Evolutionary conservation across 78 protist species (phyloP).

Genomic region (Planoprotostelium fungivorum): DNA sequence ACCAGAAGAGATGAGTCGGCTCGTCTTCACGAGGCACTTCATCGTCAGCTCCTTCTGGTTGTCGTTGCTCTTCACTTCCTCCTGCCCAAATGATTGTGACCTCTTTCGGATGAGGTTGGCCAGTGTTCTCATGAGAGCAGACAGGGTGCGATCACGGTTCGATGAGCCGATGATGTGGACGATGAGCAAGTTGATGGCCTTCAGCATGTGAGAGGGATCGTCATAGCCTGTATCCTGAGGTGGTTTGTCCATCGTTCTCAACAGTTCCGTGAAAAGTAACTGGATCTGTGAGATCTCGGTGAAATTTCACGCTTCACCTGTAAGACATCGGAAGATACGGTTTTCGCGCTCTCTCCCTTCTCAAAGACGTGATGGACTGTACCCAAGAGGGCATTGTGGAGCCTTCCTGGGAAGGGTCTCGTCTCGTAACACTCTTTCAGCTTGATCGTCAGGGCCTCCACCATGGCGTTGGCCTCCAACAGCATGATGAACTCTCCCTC

Average conservation of each 20-base stretch:
- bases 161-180: too few relatives aligned
- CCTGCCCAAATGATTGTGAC: too few relatives aligned
- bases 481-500: neutral
- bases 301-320: neutral
- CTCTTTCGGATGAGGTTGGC: too few relatives aligned
- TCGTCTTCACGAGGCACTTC: too few relatives aligned
- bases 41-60: too few relatives aligned
- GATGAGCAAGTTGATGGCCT: neutral
- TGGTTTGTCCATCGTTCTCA: neutral
- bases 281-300: neutral
- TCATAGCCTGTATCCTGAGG: neutral
- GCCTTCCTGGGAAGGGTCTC: neutral
- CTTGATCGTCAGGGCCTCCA: neutral
- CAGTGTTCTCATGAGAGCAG: too few relatives aligned
- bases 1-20: too few relatives aligned
- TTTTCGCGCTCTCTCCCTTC: neutral
- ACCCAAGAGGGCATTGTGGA: neutral
- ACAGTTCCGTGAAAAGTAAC: neutral
- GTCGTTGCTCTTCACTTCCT: too few relatives aligned
- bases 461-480: neutral
- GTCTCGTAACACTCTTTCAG: neutral
- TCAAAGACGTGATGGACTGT: neutral
- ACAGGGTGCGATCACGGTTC: too few relatives aligned
- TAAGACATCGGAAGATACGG: neutral
- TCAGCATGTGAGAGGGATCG: neutral